Percentiles rank a stretch among this genome's conserved stretches.
phyloP scores from a whole-genome alignment of 352 stramenopile species.

The Pythium aristosporum region DNA sequence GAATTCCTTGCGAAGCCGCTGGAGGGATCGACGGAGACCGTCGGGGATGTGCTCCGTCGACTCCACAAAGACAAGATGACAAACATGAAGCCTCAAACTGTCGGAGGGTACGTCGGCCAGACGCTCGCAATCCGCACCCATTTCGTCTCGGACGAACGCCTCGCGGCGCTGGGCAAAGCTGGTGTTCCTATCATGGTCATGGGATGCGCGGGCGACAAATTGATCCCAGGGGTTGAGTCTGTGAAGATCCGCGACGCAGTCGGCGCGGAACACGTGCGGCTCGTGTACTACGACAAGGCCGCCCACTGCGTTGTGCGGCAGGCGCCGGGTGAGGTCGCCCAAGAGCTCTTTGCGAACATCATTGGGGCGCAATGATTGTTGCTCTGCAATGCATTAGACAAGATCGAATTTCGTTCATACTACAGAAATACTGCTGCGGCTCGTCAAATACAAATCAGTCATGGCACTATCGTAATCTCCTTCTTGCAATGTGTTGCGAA shows the following conservation, averaged over 20 bases:
- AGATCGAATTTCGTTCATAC: too few species aligned
- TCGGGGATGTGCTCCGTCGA: conserved; percentile 42
- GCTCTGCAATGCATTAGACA: too few species aligned
- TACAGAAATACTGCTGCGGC: too few species aligned
- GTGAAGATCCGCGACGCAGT: conserved; percentile 28
- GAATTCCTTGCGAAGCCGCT: conserved; percentile 34
- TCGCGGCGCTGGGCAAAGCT: conserved; percentile 24
- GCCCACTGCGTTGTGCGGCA: conserved; percentile 38
- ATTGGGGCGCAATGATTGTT: background rate
- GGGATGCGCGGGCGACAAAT: conserved; percentile 32
- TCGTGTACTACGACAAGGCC: conserved; percentile 34
- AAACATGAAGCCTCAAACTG: conserved; percentile 20
- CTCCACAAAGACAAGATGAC: conserved; percentile 36
- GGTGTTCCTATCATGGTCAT: conserved; percentile 42
- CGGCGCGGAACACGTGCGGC: conserved; percentile 10
- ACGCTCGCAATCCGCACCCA: conserved; percentile 45
- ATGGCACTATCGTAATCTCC: too few species aligned
- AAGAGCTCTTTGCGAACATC: conserved; percentile 25
- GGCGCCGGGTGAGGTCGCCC: conserved; percentile 33
- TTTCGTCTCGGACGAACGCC: conserved; percentile 39
- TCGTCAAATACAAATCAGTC: too few species aligned
- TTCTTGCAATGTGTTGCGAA: too few species aligned
- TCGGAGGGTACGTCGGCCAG: conserved; percentile 43
- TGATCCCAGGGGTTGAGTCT: conserved; percentile 41
- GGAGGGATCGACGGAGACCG: conserved; percentile 32